phyloP scores from a whole-genome alignment of 768 basidiomycete genomes.

The Boletellus emodensis region DNA sequence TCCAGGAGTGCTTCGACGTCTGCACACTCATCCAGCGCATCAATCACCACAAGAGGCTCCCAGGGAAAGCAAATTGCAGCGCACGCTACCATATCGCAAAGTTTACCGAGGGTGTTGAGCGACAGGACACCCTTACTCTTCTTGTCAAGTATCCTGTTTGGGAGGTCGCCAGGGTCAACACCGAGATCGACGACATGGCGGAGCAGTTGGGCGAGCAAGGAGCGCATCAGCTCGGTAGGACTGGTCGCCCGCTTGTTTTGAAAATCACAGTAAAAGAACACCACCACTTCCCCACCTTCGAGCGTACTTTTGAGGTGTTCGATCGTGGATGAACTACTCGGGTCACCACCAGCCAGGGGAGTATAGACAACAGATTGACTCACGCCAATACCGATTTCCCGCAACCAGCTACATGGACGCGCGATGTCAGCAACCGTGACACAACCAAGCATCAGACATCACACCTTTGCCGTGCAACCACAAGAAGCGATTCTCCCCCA shows the following conservation, averaged over 20 bases:
- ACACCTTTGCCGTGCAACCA: not conserved
- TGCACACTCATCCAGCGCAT: not conserved
- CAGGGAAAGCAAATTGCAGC: not conserved
- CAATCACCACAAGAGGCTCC: slow-evolving; percentile 2
- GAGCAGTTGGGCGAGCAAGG: not conserved
- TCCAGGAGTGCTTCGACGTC: not conserved
- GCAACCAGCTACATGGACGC: not conserved
- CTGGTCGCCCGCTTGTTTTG: no score
- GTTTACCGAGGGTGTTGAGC: not conserved
- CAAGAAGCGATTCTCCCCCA: not conserved
- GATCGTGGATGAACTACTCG: not conserved
- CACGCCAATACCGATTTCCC: not conserved
- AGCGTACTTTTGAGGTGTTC: not conserved
- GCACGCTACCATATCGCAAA: not conserved
- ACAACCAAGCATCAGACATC: not conserved
- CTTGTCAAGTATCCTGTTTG: not conserved
- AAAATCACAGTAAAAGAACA: not conserved
- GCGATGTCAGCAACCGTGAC: not conserved
- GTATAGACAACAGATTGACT: not conserved
- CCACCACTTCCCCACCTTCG: not conserved
- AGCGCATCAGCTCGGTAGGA: no score
- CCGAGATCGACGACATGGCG: not conserved
- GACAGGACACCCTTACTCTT: not conserved
- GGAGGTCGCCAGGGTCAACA: not conserved
- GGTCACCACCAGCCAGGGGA: not conserved